Base-by-base conservation (phyloP, 257 asterid genomes). In the Coffea eugenioides region DNA sequence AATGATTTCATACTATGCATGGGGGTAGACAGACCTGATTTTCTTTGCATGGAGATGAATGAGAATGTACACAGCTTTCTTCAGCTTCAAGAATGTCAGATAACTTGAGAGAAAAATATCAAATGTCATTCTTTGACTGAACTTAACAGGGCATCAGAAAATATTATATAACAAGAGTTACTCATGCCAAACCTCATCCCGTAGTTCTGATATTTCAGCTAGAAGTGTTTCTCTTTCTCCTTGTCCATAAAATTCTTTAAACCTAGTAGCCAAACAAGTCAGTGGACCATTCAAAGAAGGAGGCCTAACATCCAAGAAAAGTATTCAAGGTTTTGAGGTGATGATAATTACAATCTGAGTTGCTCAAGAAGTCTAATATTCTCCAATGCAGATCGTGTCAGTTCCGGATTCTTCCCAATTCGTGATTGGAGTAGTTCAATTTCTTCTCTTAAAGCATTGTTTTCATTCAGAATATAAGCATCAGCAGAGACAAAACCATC, bases 371-470 rank as follows among this genome's bases (percentile, higher is more conserved):
- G 87, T 82, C 85, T 90, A 84, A 77, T 80, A 65, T 88, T 91
- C 87, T 91, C 94, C 71, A 51, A 73, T 45, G 86, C 87, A 57
- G 85, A 80, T 43, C 49, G 83, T 82, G 69, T 84, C 71, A 83
- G 77, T 85, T 84, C 89, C 57, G 93, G 92, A 74, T 87, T 87
- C 77, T 69, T 86, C 74, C 80, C 85, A 41, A 66, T 71, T 78
- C 85, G 87, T 67, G 82, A 88, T 81, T 82, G 88, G 75, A 90
- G 93, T 77, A 84, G 74, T 86, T 73, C 75, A 69, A 82, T 88
- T 82, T 90, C 92, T 82, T 89, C 91, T 87, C 88, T 84, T 75
- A 90, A 83, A 70, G 87, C 84, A 57, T 69, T 86, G 80, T 89
- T 89, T 81, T 92, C 93, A 21, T 85, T 89, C 82, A 83, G 73